These are phyloP conservation scores for Inga laurina DNA, from an alignment of 306 rosid species.

Conservation along the genomic window DNA sequence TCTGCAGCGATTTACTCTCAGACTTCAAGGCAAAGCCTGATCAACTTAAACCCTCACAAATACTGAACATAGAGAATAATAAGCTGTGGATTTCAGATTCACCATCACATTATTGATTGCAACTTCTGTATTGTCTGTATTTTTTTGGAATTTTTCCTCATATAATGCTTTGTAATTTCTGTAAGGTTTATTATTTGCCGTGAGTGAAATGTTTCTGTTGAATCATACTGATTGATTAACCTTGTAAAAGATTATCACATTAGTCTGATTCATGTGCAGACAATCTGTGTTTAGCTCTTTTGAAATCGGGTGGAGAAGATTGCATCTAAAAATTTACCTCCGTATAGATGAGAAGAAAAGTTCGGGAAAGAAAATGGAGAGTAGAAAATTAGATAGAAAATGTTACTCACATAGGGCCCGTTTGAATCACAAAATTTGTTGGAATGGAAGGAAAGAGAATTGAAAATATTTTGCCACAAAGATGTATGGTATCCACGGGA, in stretches of 20 bases:
- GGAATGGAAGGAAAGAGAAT: too few species aligned
- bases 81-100: slow-evolving; percentile 7
- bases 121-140: not conserved
- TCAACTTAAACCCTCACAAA: not conserved
- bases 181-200: not conserved
- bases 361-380: too few species aligned
- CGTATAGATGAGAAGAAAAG: too few species aligned
- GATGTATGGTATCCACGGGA: too few species aligned
- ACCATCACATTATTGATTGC: not conserved
- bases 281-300: not conserved
- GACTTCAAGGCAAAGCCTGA: slow-evolving; percentile 40
- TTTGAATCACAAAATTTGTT: too few species aligned
- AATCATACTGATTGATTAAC: not conserved
- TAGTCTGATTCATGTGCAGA: not conserved
- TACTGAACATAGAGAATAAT: not conserved
- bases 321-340: not conserved
- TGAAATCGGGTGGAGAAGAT: not conserved
- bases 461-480: too few species aligned
- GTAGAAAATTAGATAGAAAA: too few species aligned
- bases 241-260: not conserved
- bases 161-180: not conserved
- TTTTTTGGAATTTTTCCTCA: not conserved
- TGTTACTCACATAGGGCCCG: too few species aligned
- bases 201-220: not conserved
- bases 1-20: slow-evolving; percentile 50